Evolutionary conservation across 1,139 yeast species (phyloP), one percentile per base, ranked within the genome.

Genomic region (Kodamaea suecica): DNA sequence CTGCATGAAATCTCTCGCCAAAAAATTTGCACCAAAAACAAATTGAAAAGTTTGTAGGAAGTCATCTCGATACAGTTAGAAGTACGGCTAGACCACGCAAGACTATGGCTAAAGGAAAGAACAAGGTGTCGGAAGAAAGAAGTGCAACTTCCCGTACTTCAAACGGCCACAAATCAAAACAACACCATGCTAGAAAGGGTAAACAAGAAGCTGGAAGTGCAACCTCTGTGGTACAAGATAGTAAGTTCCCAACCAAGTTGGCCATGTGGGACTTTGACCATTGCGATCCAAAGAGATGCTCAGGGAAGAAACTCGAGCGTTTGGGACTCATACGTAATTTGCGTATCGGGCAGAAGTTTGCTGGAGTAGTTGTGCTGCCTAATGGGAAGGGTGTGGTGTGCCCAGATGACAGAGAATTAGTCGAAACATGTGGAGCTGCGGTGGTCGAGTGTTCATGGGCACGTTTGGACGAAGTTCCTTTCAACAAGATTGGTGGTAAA

Each of bases 401-500:
- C 57, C 98, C 98, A 0, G 70, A 85, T 46, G 99, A 92, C 57
- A 54, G 63, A 27, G 86, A 78, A 36, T 70, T 86, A 13, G 95
- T 90, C 0, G 95, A 84, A 50, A 69, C 70, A 29, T 60, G 69
- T 35, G 99, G 99, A 23, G 94, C 90, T 9, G 96, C 98, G 0
- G 98, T 92, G 6, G 98, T 92, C 2, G 99, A 92, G 56, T 92
- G 97, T 60, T 88, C 97, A 2, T 92, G 99, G 99, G 98, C 98
- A 0, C 67, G 97, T 42, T 59, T 94, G 15, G 95, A 88, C 38
- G 98, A 92, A 56, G 80, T 92, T n/a, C 98, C 98, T 2, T 92
- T 92, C 59, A 66, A 72, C 43, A 86, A 84, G 53, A 90, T 92
- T 41, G 97, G 98, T 3, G 98, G 98, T 3, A 80, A 77, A 43